A percentile compares a stretch with the other conserved stretches of the same genome.
These are phyloP conservation scores for Epichloe festucae DNA, from an alignment of 2,329 filamentous ascomycete species.

Conservation along the genomic window DNA sequence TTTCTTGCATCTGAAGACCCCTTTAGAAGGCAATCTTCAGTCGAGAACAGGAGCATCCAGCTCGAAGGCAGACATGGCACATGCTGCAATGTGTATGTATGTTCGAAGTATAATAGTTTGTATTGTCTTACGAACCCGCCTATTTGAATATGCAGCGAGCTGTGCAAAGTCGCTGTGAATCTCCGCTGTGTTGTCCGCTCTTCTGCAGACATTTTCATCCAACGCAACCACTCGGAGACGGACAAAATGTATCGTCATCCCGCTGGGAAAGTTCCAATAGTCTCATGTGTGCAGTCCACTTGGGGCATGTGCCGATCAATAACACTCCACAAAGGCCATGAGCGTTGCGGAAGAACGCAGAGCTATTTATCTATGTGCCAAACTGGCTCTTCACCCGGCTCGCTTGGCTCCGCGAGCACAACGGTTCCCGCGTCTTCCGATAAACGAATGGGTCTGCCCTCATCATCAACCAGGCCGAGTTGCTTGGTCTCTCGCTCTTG, in stretches of 20 bases:
- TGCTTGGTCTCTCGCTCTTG: background rate
- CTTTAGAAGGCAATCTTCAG: too few relatives aligned
- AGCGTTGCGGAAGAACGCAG: too few relatives aligned
- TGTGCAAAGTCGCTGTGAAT: background rate
- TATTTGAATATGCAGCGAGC: too few relatives aligned
- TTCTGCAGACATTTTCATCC: too few relatives aligned
- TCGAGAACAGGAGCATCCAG: background rate
- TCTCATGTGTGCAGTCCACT: too few relatives aligned
- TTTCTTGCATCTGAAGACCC: too few relatives aligned
- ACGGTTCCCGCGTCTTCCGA: background rate
- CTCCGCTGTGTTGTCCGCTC: background rate
- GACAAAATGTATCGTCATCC: too few relatives aligned
- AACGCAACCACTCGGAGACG: too few relatives aligned
- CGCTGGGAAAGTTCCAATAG: too few relatives aligned
- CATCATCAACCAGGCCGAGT: constrained; percentile 7
- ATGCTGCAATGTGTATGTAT: background rate
- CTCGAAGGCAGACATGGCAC: background rate
- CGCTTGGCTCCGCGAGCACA: constrained; percentile 2
- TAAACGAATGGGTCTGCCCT: constrained; percentile 1
- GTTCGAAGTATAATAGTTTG: background rate
- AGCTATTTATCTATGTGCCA: constrained; percentile 1
- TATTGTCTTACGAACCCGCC: background rate
- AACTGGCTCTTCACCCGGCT: constrained; percentile 1
- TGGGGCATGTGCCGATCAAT: too few relatives aligned
- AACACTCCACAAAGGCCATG: too few relatives aligned